phyloP scores from a whole-genome alignment of 345 rosid species.

The Rhizophora mangle region DNA sequence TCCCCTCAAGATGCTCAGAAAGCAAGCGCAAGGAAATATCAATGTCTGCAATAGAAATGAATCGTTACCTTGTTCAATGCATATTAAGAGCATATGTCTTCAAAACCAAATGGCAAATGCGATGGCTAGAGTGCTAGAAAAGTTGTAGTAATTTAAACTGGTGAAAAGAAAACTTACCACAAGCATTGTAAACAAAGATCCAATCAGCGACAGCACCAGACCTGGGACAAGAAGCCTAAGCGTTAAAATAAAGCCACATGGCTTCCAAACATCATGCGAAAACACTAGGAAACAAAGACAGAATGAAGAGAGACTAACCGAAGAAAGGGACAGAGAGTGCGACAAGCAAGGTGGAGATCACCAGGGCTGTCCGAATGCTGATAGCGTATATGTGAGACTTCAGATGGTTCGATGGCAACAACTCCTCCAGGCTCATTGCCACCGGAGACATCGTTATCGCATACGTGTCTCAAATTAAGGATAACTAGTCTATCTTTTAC shows the following conservation, averaged over 20 bases:
- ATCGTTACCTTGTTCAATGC: neutral
- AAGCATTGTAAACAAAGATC: slow-evolving; percentile 88
- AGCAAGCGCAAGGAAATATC: slow-evolving; percentile 91
- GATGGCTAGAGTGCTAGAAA: neutral
- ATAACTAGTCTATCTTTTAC: slow-evolving; percentile 7
- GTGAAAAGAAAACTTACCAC: slow-evolving; percentile 52
- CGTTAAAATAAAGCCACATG: neutral
- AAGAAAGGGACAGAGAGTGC: slow-evolving; percentile 85
- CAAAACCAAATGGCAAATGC: neutral
- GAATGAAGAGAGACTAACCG: slow-evolving; percentile 39
- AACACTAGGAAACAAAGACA: neutral
- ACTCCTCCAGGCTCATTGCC: slow-evolving; percentile 90
- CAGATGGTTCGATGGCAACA: slow-evolving; percentile 58
- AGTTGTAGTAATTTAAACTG: too few species aligned
- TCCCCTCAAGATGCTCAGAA: slow-evolving; percentile 65
- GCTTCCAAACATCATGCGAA: neutral
- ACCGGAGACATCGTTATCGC: slow-evolving; percentile 92
- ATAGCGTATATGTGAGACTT: slow-evolving; percentile 60
- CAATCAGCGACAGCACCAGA: slow-evolving; percentile 78
- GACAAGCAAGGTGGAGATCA: slow-evolving; percentile 71
- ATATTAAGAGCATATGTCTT: neutral
- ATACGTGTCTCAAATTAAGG: slow-evolving; percentile 54
- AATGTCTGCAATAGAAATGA: slow-evolving; percentile 49
- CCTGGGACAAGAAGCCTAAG: slow-evolving; percentile 37
- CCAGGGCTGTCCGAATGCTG: slow-evolving; percentile 67